These are phyloP conservation scores for Lepidium campestre DNA, from an alignment of 441 rosid genomes.

Conservation along the genomic window DNA sequence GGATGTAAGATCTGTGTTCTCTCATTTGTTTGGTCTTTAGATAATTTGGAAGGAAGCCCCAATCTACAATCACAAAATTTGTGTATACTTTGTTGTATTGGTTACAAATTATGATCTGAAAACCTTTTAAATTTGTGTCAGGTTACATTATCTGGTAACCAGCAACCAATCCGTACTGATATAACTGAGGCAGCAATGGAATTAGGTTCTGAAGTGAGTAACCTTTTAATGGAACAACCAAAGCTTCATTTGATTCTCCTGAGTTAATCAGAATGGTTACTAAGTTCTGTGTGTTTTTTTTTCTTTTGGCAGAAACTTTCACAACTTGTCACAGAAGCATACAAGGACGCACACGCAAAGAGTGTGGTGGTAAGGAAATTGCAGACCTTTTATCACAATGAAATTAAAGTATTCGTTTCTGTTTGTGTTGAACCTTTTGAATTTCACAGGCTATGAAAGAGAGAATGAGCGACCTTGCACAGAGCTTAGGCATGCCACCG, in stretches of 20 bases:
- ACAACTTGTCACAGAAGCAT: conserved; percentile 70
- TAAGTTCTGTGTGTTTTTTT: not conserved
- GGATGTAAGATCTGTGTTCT: not conserved
- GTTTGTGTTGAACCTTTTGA: not conserved
- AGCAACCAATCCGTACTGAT: conserved; percentile 84
- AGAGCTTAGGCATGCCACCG: conserved; percentile 93
- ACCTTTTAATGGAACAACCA: not conserved
- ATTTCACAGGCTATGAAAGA: conserved; percentile 83
- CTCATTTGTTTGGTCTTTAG: not conserved
- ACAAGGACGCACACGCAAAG: conserved; percentile 93
- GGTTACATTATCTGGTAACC: conserved; percentile 88
- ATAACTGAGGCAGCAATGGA: conserved; percentile 97
- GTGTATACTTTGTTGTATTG: not conserved
- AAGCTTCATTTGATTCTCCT: not conserved
- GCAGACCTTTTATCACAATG: not conserved
- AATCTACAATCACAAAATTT: not conserved
- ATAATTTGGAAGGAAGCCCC: not conserved
- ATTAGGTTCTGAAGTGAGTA: conserved; percentile 75
- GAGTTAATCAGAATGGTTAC: conserved; percentile 4
- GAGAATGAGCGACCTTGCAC: conserved; percentile 89
- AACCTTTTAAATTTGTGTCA: conserved; percentile 19
- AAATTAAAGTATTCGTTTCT: not conserved
- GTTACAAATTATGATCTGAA: not conserved
- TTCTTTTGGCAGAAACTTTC: conserved; percentile 65
- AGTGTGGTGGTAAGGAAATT: conserved; percentile 62